Conservation (phyloP, 495 filamentous ascomycete genomes). For the Tuber microsphaerosporum region DNA sequence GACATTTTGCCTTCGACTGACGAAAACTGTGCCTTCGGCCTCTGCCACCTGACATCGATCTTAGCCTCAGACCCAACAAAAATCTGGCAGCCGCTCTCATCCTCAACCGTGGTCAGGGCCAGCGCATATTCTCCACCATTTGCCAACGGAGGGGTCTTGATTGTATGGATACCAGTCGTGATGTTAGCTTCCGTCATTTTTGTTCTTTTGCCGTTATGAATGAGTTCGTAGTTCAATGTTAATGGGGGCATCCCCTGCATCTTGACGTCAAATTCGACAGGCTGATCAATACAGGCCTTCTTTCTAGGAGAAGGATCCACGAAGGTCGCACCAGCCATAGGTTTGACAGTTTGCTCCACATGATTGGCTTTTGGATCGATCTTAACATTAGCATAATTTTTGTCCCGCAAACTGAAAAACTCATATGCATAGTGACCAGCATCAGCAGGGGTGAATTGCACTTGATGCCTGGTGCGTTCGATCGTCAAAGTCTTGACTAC, state of each 20-base stretch:
- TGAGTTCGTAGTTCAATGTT: conserved; percentile 83
- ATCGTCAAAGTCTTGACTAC: conserved; percentile 50
- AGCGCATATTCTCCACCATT: conserved; percentile 84
- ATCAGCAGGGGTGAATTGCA: conserved; percentile 71
- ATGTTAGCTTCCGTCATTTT: conserved; percentile 61
- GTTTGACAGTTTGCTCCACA: conserved; percentile 88
- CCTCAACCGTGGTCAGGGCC: conserved; percentile 72
- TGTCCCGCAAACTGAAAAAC: conserved; percentile 72
- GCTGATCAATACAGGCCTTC: conserved; percentile 73
- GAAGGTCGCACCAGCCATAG: conserved; percentile 74
- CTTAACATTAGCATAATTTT: conserved; percentile 61
- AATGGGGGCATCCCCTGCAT: conserved; percentile 78
- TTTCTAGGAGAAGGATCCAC: conserved; percentile 47
- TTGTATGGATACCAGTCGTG: conserved; percentile 53
- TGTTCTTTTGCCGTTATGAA: conserved; percentile 78
- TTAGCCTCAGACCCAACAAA: conserved; percentile 71
- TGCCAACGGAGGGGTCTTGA: conserved; percentile 63
- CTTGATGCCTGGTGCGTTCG: conserved; percentile 62
- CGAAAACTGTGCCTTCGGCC: conserved; percentile 76
- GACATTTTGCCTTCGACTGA: conserved; percentile 66
- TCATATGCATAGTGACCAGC: conserved; percentile 82
- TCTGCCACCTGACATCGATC: conserved; percentile 77
- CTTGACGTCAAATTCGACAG: conserved; percentile 61
- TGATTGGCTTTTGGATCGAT: conserved; percentile 49
- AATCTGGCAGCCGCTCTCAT: conserved; percentile 76